Evolutionary conservation across 2,329 filamentous ascomycete genomes (phyloP).

Genomic region (Xylariaceae sp.): DNA sequence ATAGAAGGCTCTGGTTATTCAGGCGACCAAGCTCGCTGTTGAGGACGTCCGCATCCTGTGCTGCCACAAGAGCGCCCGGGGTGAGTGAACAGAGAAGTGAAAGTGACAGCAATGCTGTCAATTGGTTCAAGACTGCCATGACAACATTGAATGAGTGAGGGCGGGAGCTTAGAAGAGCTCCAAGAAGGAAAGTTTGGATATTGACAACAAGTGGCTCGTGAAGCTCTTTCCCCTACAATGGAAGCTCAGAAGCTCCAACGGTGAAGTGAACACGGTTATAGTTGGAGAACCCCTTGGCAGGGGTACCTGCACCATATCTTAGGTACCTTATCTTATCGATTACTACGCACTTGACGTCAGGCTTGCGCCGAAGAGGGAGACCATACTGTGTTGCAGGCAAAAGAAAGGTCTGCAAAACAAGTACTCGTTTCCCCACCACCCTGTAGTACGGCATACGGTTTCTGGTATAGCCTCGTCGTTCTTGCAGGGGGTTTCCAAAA

Average conservation of each 20-base stretch:
- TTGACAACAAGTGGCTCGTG: not conserved
- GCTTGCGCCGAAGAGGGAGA: too few relatives aligned
- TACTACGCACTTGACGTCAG: too few relatives aligned
- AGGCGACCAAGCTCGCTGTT: conserved; percentile 42
- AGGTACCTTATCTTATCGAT: too few relatives aligned
- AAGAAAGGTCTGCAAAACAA: too few relatives aligned
- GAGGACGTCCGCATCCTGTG: conserved; percentile 30
- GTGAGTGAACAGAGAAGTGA: conserved; percentile 11
- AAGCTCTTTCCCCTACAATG: too few relatives aligned
- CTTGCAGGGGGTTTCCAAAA: too few relatives aligned
- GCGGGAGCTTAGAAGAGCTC: not conserved
- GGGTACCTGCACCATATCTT: too few relatives aligned
- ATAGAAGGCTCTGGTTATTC: conserved; percentile 81
- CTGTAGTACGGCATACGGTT: too few relatives aligned
- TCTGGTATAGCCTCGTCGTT: too few relatives aligned
- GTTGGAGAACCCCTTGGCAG: conserved; percentile 12
- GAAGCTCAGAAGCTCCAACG: conserved; percentile 2
- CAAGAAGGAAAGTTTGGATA: not conserved
- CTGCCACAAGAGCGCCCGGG: conserved; percentile 10
- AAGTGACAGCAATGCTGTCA: conserved; percentile 27
- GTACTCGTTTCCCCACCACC: too few relatives aligned
- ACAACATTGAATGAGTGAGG: conserved; percentile 15
- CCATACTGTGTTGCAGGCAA: too few relatives aligned
- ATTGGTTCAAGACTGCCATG: conserved; percentile 21
- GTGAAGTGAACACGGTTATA: conserved; percentile 22